Evolutionary conservation across 2,329 filamentous ascomycete genomes (phyloP).

Genomic region (Leptographium lundbergii): DNA sequence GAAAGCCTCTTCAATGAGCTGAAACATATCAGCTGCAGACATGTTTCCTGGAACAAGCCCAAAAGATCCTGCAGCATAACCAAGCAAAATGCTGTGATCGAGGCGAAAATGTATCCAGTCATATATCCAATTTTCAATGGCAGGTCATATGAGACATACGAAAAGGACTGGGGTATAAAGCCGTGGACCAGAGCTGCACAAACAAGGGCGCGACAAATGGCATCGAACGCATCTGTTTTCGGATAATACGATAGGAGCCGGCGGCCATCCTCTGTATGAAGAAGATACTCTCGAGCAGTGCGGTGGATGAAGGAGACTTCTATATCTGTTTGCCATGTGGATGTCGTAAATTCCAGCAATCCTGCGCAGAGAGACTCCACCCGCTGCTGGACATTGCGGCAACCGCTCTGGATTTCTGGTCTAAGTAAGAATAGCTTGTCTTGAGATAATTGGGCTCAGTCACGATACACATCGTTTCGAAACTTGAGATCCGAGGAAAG

Average conservation of each 20-base stretch:
- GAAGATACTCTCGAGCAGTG: neutral
- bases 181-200: neutral
- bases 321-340: too few relatives aligned
- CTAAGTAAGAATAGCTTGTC: neutral
- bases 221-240: neutral
- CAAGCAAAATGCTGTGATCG: neutral
- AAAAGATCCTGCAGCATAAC: neutral
- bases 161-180: neutral
- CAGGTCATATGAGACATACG: neutral
- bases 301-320: neutral
- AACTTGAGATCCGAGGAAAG: neutral
- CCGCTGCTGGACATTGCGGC: neutral
- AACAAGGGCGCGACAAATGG: neutral
- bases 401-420: neutral
- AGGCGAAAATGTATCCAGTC: neutral
- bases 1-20: neutral
- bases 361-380: neutral
- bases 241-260: neutral
- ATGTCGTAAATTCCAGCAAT: neutral
- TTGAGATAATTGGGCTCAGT: neutral
- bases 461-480: neutral
- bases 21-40: neutral
- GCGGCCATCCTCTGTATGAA: neutral
- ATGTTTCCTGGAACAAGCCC: neutral
- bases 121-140: too few relatives aligned